Conservation (phyloP, 176 grass and related monocot genomes). For the Eleusine coracana region DNA sequence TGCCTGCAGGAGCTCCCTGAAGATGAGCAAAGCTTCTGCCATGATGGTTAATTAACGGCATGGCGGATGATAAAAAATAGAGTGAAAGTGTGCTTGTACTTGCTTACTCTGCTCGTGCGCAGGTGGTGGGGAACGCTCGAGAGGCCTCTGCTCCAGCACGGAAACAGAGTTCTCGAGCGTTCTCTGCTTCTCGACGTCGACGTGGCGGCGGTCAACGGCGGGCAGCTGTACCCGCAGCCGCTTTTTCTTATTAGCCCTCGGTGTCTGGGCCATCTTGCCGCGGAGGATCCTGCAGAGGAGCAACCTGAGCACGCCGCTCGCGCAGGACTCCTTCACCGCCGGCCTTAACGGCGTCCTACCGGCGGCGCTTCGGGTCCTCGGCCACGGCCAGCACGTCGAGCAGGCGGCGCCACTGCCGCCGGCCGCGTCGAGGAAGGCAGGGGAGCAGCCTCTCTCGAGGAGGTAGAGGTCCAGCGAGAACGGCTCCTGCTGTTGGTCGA, state of each 20-base stretch:
- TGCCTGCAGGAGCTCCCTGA: slow-evolving; percentile 10
- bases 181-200: background rate
- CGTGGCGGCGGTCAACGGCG: background rate
- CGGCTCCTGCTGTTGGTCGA: slow-evolving; percentile 55
- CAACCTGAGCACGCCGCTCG: background rate
- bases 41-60: background rate
- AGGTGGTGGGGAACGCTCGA: slow-evolving; percentile 15
- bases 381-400: slow-evolving; percentile 39
- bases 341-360: too few species aligned
- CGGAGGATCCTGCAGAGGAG: slow-evolving; percentile 37
- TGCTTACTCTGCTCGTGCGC: slow-evolving; percentile 35
- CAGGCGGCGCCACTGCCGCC: background rate
- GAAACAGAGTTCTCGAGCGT: too few species aligned
- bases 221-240: background rate
- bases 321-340: background rate
- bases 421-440: background rate
- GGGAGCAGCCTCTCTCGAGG: slow-evolving; percentile 54
- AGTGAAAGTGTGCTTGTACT: background rate
- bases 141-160: slow-evolving; percentile 33
- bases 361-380: background rate
- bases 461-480: slow-evolving; percentile 55
- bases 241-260: background rate
- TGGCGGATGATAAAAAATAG: background rate
- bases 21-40: slow-evolving; percentile 35
- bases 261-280: background rate